Evolutionary conservation across 2,329 filamentous ascomycete genomes (phyloP).

Genomic region (Onygena corvina): DNA sequence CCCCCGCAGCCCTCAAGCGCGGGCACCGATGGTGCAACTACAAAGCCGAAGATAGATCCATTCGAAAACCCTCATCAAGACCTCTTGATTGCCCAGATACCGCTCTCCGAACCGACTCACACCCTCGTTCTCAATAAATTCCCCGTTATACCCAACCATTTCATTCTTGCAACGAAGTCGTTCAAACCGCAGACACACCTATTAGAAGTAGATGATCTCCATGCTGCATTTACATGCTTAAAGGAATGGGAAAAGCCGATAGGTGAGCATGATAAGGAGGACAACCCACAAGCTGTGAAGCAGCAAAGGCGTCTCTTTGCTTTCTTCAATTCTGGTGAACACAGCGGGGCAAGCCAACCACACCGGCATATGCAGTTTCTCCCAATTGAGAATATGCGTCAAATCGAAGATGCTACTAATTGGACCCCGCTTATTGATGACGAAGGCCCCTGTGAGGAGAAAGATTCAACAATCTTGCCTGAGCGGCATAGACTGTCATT

Average conservation of each 20-base stretch:
- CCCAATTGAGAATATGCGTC: conserved; percentile 34
- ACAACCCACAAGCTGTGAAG: background rate
- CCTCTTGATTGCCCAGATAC: conserved; percentile 33
- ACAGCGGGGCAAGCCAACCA: conserved; percentile 39
- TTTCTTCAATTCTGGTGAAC: conserved; percentile 40
- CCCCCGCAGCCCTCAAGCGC: conserved; percentile 14
- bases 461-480: conserved; percentile 10
- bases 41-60: conserved; percentile 30
- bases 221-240: conserved; percentile 32
- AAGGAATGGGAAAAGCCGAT: conserved; percentile 26
- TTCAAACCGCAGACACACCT: conserved; percentile 36
- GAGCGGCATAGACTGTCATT: conserved; percentile 36
- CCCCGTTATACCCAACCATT: conserved; percentile 39
- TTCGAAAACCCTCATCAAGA: conserved; percentile 35
- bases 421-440: conserved; percentile 42
- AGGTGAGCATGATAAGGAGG: background rate
- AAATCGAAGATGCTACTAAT: conserved; percentile 13
- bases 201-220: conserved; percentile 33
- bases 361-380: conserved; percentile 40
- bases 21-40: conserved; percentile 6
- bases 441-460: background rate
- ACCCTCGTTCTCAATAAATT: conserved; percentile 38
- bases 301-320: conserved; percentile 30
- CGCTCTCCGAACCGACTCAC: conserved; percentile 26
- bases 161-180: conserved; percentile 37